These are phyloP conservation scores for Hygrophoropsis aurantiaca DNA, from an alignment of 768 basidiomycete species.

Conservation along the genomic window DNA sequence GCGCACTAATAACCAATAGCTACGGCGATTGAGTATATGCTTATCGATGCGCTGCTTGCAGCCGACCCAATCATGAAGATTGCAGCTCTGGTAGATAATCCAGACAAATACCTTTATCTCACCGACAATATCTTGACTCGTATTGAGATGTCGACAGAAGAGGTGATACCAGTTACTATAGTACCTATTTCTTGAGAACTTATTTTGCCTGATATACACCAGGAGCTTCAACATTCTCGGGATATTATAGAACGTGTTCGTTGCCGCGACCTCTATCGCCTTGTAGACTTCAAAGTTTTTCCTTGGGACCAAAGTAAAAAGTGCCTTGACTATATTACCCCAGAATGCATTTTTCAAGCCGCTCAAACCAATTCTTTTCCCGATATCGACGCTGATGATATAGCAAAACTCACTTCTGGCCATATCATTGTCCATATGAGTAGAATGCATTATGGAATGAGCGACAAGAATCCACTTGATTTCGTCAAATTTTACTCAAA, in stretches of 20 bases:
- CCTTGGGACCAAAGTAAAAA: conserved; percentile 27
- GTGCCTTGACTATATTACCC: conserved; percentile 32
- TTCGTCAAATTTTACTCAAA: conserved; percentile 76
- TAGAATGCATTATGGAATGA: conserved; percentile 77
- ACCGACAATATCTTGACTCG: conserved; percentile 65
- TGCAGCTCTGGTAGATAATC: conserved; percentile 53
- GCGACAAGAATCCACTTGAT: conserved; percentile 65
- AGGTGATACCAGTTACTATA: conserved; percentile 12
- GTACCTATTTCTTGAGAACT: too few species aligned
- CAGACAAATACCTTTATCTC: conserved; percentile 59
- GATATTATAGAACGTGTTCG: conserved; percentile 62
- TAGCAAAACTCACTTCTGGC: conserved; percentile 36
- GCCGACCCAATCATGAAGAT: conserved; percentile 69
- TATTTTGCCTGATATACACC: background rate
- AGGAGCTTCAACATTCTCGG: conserved; percentile 63
- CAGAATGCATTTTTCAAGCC: conserved; percentile 42
- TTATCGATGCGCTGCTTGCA: conserved; percentile 69
- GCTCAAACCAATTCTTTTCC: conserved; percentile 29
- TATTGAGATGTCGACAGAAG: conserved; percentile 53
- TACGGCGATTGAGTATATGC: conserved; percentile 80
- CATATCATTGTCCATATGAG: conserved; percentile 67
- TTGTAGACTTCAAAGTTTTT: conserved; percentile 65
- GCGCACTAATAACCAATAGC: too few species aligned
- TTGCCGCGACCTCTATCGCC: conserved; percentile 64
- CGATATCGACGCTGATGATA: conserved; percentile 25